Conservation (phyloP, 768 basidiomycete genomes). For the Calocybe indica region DNA sequence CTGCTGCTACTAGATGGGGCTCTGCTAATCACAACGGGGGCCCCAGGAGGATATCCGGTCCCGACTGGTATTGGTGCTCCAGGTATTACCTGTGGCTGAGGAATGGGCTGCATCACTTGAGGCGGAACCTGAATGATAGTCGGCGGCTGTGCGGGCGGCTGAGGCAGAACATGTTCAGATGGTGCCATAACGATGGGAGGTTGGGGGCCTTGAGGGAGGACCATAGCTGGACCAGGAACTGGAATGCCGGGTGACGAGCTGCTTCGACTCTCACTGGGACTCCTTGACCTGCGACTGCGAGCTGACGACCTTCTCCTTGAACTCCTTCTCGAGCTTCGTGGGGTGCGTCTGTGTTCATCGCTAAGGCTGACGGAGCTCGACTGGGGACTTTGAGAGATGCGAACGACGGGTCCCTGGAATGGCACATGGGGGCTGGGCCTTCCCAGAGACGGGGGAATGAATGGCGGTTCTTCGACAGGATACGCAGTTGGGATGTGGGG, state of each 20-base stretch:
- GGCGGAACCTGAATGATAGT: conserved; percentile 14
- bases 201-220: conserved; percentile 4
- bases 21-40: conserved; percentile 7
- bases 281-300: not conserved
- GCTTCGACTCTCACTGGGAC: not conserved
- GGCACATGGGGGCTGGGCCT: not conserved
- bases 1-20: conserved; percentile 6
- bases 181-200: conserved; percentile 7
- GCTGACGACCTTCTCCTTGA: not conserved
- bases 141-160: conserved; percentile 15
- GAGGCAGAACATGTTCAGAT: conserved; percentile 4
- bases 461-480: conserved; percentile 4
- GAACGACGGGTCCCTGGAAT: too few species aligned
- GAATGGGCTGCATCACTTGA: conserved; percentile 2
- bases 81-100: conserved; percentile 1
- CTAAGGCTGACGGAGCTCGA: not conserved
- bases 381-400: too few species aligned
- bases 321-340: not conserved
- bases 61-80: not conserved
- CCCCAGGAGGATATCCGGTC: not conserved
- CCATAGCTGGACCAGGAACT: conserved; percentile 13
- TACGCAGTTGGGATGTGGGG: conserved; percentile 3
- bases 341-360: not conserved
- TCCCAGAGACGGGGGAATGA: conserved; percentile 16
- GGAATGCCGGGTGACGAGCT: conserved; percentile 8